Conservation (phyloP, 2,329 filamentous ascomycete genomes). For the Raffaelea albimanens region DNA sequence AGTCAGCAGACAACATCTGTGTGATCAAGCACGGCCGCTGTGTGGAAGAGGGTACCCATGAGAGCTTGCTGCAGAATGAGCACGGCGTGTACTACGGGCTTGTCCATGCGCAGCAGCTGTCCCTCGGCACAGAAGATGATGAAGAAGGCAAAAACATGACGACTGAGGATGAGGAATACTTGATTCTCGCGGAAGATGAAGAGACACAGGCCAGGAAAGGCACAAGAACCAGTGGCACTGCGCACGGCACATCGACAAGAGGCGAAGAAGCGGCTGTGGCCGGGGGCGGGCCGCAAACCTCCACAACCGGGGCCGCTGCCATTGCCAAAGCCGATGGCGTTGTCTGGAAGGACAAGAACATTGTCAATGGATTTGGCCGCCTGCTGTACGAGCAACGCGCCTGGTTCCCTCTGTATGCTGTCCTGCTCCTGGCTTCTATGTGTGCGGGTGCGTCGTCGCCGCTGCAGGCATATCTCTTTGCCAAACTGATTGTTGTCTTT, state of each 20-base stretch:
- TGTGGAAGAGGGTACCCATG: constrained; percentile 67
- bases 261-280: neutral
- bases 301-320: neutral
- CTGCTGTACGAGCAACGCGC: constrained; percentile 47
- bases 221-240: neutral
- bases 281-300: neutral
- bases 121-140: constrained; percentile 26
- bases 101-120: constrained; percentile 53
- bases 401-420: constrained; percentile 38
- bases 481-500: constrained; percentile 42
- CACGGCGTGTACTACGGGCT: constrained; percentile 59
- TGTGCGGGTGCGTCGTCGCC: constrained; percentile 34
- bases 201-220: constrained; percentile 17
- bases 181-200: constrained; percentile 12
- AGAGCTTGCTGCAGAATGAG: constrained; percentile 52
- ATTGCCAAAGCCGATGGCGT: constrained; percentile 2
- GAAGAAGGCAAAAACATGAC: neutral
- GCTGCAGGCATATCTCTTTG: constrained; percentile 46
- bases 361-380: constrained; percentile 44
- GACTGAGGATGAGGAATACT: neutral
- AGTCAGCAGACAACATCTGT: constrained; percentile 68
- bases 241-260: neutral
- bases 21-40: constrained; percentile 64
- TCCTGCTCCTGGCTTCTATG: constrained; percentile 39
- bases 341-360: constrained; percentile 27